These are phyloP conservation scores for Alnus rubra DNA, from an alignment of 306 rosid genomes.

Conservation along the genomic window DNA sequence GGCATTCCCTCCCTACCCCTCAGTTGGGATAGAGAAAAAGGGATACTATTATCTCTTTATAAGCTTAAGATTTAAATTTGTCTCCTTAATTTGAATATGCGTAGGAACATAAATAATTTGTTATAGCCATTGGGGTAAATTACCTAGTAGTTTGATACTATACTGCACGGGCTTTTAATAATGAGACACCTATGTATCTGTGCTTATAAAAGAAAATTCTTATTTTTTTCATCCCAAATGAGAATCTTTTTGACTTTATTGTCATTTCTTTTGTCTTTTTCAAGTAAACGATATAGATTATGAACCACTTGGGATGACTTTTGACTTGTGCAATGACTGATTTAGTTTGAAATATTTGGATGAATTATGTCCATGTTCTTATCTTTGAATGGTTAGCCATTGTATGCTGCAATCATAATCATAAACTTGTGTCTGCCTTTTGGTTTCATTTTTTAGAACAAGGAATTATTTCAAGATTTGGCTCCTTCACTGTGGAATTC, in stretches of 20 bases:
- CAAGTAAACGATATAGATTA: background rate
- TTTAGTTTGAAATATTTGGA: conserved; percentile 9
- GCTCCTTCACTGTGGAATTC: conserved; percentile 32
- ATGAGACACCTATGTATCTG: background rate
- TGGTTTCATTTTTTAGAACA: conserved; percentile 36
- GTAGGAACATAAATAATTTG: background rate
- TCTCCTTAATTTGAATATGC: background rate
- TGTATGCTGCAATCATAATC: conserved; percentile 11
- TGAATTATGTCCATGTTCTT: conserved; percentile 5
- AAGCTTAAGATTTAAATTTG: background rate
- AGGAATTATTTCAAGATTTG: conserved; percentile 43
- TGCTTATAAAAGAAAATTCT: background rate
- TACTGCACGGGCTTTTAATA: background rate
- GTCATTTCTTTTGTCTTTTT: background rate
- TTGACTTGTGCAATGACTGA: background rate
- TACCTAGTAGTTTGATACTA: background rate
- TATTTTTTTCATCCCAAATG: background rate
- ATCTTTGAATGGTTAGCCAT: conserved; percentile 7
- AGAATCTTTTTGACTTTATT: background rate
- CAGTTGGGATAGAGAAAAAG: background rate
- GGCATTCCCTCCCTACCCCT: background rate
- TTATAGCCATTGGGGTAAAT: background rate
- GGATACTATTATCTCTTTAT: background rate
- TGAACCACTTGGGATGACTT: background rate
- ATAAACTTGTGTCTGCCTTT: conserved; percentile 16